Evolutionary conservation across 192 early-diverging fungal genomes (phyloP).

Genomic region (Podila clonocystis): DNA sequence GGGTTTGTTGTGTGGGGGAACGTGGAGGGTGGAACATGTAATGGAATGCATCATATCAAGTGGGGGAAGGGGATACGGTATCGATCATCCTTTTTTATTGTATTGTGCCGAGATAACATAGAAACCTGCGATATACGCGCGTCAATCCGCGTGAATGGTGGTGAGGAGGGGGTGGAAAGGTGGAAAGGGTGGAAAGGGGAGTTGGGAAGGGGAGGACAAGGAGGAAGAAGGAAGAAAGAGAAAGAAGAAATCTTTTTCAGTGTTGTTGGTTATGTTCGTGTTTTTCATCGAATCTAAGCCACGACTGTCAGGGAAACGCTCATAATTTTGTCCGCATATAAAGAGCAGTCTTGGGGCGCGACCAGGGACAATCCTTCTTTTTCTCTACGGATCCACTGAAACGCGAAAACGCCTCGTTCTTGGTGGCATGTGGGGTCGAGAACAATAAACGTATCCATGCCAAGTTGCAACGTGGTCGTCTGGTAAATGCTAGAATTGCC

Average conservation of each 20-base stretch:
- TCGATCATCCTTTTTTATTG: constrained; percentile 3
- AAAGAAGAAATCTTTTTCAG: neutral
- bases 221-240: neutral
- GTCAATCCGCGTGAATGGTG: neutral
- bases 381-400: no score
- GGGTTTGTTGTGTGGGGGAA: neutral
- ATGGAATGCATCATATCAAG: neutral
- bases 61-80: neutral
- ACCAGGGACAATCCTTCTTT: no score
- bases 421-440: no score
- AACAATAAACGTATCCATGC: no score
- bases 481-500: no score
- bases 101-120: neutral
- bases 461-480: no score
- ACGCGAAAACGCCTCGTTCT: no score
- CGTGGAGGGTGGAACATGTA: neutral
- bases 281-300: no score
- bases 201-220: neutral
- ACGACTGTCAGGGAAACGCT: no score
- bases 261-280: neutral
- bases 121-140: neutral
- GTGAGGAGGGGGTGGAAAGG: neutral
- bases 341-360: no score
- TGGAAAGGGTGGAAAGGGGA: neutral
- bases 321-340: no score